Evolutionary conservation across 1,284 basidiomycete species (phyloP), one percentile per base, ranked within the genome.

Genomic region (Fomitiporia mediterranea): DNA sequence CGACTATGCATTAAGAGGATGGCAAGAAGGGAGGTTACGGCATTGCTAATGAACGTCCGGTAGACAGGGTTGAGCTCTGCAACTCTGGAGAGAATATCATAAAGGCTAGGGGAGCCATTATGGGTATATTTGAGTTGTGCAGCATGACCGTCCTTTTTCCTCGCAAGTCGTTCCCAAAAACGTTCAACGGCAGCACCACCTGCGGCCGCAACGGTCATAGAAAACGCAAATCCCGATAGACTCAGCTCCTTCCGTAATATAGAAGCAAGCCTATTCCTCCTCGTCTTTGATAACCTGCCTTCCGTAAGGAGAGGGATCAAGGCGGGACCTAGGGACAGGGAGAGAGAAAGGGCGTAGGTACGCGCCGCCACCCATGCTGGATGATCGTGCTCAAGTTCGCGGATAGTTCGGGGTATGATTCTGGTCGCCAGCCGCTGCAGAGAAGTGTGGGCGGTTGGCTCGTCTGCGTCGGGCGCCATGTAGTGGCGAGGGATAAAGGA

Each of bases 271-370:
- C 57, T 56, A 17, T 59, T 42, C 8, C 69, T 63, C 27, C 66
- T 55, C 52, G 59, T 70, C 49, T 47, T 63, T 58, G 42, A 64
- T 55, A 46, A 64, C 37, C 44, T 55, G 9, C 68, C 17, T 7
- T 75, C 70, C 2, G 72, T 67, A 13, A 80, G 30, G 57, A 83
- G 73, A 0, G 82, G 80, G 2, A 86, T 60, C 7, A 88, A 68
- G 2, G 80, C 74, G 0, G 88, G 86, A 1, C 79, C 79, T 11
- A 89, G 73, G 1, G 82, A 80, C n/a, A 89, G 74, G 1, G 79
- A 80, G 17, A 87, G 72, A 0, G 80, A 74, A n/a, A 90, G 78
- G 4, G 71, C 73, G 65, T 88, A 89, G 0, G 88, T 85, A 57
- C 87, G 77, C 25, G 83, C 66, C 0, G 81, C 76, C 38, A 87